Base-by-base conservation (phyloP, 352 stramenopile species). In the Globisporangium radiosum region DNA sequence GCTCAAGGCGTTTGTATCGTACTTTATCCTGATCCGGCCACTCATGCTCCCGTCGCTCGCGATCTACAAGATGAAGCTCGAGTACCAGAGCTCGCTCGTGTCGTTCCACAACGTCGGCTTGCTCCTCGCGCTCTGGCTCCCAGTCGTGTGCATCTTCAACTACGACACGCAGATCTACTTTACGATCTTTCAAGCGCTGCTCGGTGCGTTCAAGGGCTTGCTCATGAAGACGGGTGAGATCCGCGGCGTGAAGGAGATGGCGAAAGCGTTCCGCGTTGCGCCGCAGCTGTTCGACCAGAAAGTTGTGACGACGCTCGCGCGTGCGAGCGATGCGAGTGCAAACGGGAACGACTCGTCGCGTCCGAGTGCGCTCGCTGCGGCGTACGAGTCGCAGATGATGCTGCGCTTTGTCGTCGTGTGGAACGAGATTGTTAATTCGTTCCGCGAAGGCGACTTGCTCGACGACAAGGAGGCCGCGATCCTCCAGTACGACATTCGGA, bases 151-250 rank as follows among this genome's bases (percentile, higher is more conserved):
- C 57, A 85, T 91, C 50, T 91, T 89, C 60, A 87, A 87, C 62
- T 91, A 91, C 64, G 76, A 87, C 36, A 85, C 81, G 51, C 81
- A 91, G 62, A 88, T 91, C 62, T 91, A 86, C 64, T 91, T 89
- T 15, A 89, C 81, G 0, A 85, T 88, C 48, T 87, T 91, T 49
- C 75, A 91, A 56, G 78, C 81, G 17, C 49, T 88, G 15, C 56
- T 88, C 0, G 81, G 81, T 45, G 75, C 70, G 9, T 83, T 89
- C 54, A 75, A 82, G 65, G 81, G 81, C 8, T 65, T 84, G 53
- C 62, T 88, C 9, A 89, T 91, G 81, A 89, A 91, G 55, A 87
- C 78, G 6, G 81, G 81, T 5, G 81, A 91, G 44, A 80, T 89
- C 19, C 81, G 73, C 47, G 80, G 80, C 1, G 67, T 78, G 1